Evolutionary conservation across 345 rosid genomes (phyloP).

Genomic region (Salix suchowensis): DNA sequence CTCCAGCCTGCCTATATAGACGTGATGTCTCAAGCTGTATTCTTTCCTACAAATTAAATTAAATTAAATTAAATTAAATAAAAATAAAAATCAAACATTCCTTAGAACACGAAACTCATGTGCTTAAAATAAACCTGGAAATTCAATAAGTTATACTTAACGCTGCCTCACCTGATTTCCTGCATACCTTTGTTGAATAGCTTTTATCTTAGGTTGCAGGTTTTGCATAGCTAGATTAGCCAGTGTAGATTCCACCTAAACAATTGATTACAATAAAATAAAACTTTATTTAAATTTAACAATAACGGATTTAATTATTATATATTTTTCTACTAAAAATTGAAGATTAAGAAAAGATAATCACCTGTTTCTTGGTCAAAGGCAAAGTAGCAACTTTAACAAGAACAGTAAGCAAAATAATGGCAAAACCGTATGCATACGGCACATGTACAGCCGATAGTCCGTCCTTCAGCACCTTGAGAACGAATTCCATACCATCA

Average conservation of each 20-base stretch:
- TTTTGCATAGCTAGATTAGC: conserved; percentile 99
- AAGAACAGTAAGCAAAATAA: conserved; percentile 77
- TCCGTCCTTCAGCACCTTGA: conserved; percentile 91
- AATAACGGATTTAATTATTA: background rate
- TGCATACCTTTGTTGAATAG: conserved; percentile 96
- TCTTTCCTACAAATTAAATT: conserved; percentile 55
- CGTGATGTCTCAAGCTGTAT: conserved; percentile 95
- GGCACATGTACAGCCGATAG: conserved; percentile 77
- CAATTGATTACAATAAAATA: background rate
- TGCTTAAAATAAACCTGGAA: conserved; percentile 1
- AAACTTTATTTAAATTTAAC: background rate
- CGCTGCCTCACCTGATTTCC: conserved; percentile 72
- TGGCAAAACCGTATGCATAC: conserved; percentile 86
- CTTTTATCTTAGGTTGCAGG: conserved; percentile 93
- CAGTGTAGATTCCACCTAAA: conserved; percentile 89
- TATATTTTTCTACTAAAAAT: background rate
- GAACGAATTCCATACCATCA: conserved; percentile 80
- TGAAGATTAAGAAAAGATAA: background rate
- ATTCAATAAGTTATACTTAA: background rate
- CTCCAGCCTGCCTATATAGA: conserved; percentile 87
- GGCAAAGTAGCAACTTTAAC: conserved; percentile 81
- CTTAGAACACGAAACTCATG: background rate
- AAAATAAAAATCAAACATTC: background rate
- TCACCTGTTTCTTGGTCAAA: conserved; percentile 86
- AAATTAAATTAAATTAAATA: background rate